A percentile compares a stretch with the other conserved stretches of the same genome.
These are phyloP conservation scores for Boletus rubroflammeus DNA, from an alignment of 768 basidiomycete species.

Conservation along the genomic window DNA sequence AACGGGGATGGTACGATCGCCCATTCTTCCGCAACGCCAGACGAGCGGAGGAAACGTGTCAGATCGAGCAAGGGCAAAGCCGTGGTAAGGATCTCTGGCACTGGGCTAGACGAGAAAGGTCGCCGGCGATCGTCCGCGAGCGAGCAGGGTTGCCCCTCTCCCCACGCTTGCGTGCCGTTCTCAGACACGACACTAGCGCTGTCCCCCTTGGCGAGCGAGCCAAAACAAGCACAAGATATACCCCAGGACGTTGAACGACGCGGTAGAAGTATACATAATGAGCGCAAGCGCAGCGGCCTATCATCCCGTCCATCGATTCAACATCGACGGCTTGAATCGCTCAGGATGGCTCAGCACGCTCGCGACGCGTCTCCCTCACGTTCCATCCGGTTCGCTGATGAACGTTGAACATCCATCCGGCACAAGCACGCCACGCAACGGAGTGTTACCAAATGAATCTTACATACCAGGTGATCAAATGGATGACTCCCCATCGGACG, in stretches of 20 bases:
- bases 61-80: slow-evolving; percentile 23
- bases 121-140: slow-evolving; percentile 12
- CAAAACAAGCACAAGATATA: slow-evolving; percentile 2
- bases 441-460: slow-evolving; percentile 19
- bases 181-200: not conserved
- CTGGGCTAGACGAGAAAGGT: slow-evolving; percentile 5
- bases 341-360: slow-evolving; percentile 15
- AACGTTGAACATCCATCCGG: slow-evolving; percentile 26
- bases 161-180: not conserved
- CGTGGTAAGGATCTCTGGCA: not conserved
- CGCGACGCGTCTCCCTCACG: slow-evolving; percentile 45
- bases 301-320: slow-evolving; percentile 23
- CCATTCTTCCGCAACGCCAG: slow-evolving; percentile 1
- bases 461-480: slow-evolving; percentile 8
- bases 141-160: slow-evolving; percentile 11
- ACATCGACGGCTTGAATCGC: slow-evolving; percentile 32
- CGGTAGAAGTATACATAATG: slow-evolving; percentile 19
- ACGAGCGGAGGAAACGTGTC: slow-evolving; percentile 23
- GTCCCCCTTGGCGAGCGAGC: not conserved
- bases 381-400: slow-evolving; percentile 47
- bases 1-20: slow-evolving; percentile 28
- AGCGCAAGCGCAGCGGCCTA: slow-evolving; percentile 10
- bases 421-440: slow-evolving; percentile 18
- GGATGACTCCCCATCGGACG: slow-evolving; percentile 8
- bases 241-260: slow-evolving; percentile 15